Conservation (phyloP, 2,329 filamentous ascomycete genomes). For the Penicillium fuscoglaucum region DNA sequence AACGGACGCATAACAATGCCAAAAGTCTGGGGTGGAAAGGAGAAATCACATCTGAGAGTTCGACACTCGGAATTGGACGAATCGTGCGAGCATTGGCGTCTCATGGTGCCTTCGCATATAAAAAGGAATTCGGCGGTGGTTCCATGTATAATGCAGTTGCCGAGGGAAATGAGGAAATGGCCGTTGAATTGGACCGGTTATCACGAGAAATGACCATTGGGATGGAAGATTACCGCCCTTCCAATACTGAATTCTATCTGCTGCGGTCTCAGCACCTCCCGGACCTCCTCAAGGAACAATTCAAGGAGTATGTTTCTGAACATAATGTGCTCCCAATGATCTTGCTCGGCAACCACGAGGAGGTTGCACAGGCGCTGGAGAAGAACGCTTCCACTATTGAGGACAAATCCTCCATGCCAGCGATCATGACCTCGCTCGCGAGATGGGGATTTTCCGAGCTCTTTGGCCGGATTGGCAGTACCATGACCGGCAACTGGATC, state of each 20-base stretch:
- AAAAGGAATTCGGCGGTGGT: neutral
- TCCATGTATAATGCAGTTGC: slow-evolving; percentile 8
- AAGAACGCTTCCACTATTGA: neutral
- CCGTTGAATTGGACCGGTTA: slow-evolving; percentile 6
- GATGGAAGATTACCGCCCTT: neutral
- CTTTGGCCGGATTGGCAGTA: slow-evolving; percentile 14
- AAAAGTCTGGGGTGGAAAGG: slow-evolving; percentile 15
- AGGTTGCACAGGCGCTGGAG: slow-evolving; percentile 15
- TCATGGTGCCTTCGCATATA: slow-evolving; percentile 8
- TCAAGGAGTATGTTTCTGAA: neutral
- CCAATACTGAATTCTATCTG: neutral
- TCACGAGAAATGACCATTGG: neutral
- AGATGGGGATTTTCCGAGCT: slow-evolving; percentile 22
- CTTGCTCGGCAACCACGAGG: slow-evolving; percentile 5
- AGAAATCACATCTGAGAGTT: slow-evolving; percentile 16
- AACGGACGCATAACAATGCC: neutral
- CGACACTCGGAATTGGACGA: slow-evolving; percentile 11
- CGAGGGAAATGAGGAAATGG: slow-evolving; percentile 15
- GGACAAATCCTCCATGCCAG: slow-evolving; percentile 1
- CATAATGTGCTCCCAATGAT: slow-evolving; percentile 9
- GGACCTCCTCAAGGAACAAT: neutral
- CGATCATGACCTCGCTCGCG: slow-evolving; percentile 14
- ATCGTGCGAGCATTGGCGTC: slow-evolving; percentile 14
- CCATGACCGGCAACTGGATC: slow-evolving; percentile 17
- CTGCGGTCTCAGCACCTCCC: slow-evolving; percentile 6